Evolutionary conservation across 225 moss, liverwort and hornwort species (phyloP).

Genomic region (Sphagnum tenellum): DNA sequence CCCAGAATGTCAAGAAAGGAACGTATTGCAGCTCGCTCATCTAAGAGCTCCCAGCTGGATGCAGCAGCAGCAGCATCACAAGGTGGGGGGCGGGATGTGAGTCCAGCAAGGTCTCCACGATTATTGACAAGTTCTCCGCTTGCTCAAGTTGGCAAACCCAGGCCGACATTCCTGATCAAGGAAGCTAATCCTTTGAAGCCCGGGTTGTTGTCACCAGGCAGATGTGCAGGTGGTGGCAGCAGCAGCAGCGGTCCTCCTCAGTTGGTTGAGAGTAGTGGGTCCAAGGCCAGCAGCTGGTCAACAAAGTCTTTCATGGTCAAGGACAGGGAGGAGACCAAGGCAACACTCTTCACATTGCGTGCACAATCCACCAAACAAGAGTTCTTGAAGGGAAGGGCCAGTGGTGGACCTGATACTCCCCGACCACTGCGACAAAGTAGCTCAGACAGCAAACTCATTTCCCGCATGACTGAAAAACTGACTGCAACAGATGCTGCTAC

Average conservation of each 20-base stretch:
- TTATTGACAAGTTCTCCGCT: too few relatives aligned
- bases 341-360: conserved; percentile 22
- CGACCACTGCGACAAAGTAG: conserved; percentile 29
- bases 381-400: conserved; percentile 50
- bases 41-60: too few relatives aligned
- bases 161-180: conserved; percentile 11
- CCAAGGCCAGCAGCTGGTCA: too few relatives aligned
- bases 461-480: conserved; percentile 35
- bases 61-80: too few relatives aligned
- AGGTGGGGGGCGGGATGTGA: too few relatives aligned
- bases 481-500: conserved; percentile 4
- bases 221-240: neutral
- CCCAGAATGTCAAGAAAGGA: conserved; percentile 25
- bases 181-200: conserved; percentile 17
- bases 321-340: conserved; percentile 37
- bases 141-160: too few relatives aligned
- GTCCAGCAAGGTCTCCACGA: too few relatives aligned
- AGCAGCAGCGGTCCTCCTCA: too few relatives aligned
- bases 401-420: conserved; percentile 50
- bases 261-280: too few relatives aligned
- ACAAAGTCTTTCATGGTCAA: conserved; percentile 27
- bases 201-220: conserved; percentile 11
- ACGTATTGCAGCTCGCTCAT: conserved; percentile 15
- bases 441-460: conserved; percentile 38
- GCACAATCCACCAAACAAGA: conserved; percentile 37